These are phyloP conservation scores for Calonectria henricotiae DNA, from an alignment of 2,329 filamentous ascomycete species.

Conservation along the genomic window DNA sequence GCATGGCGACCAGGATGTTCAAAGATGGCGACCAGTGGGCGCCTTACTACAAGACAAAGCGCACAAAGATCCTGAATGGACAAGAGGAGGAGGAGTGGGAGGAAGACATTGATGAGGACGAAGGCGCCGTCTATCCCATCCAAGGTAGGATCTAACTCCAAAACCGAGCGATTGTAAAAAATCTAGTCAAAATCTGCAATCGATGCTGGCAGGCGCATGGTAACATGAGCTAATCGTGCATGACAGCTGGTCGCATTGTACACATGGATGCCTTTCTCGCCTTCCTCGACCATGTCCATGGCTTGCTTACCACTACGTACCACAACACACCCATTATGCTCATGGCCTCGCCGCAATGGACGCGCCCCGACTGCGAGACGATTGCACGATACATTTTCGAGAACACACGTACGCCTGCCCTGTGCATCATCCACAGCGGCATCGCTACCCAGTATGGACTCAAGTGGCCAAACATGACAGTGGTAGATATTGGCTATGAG, in stretches of 20 bases:
- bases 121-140: constrained; percentile 93
- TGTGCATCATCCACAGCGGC: constrained; percentile 91
- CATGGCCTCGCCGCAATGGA: constrained; percentile 92
- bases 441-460: constrained; percentile 90
- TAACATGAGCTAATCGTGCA: constrained; percentile 39
- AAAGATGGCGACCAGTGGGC: constrained; percentile 83
- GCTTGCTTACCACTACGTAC: constrained; percentile 89
- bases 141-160: constrained; percentile 62
- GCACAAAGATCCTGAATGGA: constrained; percentile 69
- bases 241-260: constrained; percentile 82
- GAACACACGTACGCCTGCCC: constrained; percentile 93
- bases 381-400: constrained; percentile 97
- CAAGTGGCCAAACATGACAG: constrained; percentile 81
- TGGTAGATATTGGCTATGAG: constrained; percentile 92
- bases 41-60: constrained; percentile 84
- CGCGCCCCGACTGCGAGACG: constrained; percentile 86
- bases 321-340: constrained; percentile 97
- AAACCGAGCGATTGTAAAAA: constrained; percentile 32
- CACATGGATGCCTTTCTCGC: constrained; percentile 96
- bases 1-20: constrained; percentile 96
- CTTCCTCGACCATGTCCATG: constrained; percentile 92
- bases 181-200: neutral
- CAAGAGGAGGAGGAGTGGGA: constrained; percentile 80
- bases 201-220: neutral
- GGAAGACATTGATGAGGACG: constrained; percentile 89